Evolutionary conservation across 148 eudicot species (phyloP), one percentile per base, ranked within the genome.

Genomic region (Amaranthus palmeri): DNA sequence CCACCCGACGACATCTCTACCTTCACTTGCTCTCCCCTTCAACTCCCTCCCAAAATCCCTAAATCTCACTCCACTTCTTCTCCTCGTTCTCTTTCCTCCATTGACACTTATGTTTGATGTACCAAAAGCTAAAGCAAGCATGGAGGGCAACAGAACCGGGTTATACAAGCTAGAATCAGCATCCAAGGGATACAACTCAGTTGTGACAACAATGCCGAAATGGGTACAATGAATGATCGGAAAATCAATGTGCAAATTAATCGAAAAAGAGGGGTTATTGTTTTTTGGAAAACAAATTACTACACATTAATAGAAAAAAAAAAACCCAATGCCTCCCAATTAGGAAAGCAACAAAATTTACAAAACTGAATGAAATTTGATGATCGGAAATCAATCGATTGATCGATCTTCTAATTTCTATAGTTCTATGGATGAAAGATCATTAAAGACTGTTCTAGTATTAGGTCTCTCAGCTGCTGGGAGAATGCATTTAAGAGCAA

Each of bases 381-480:
- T 54, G 15, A 5, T 5, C 0, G 64, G 64, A 11, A 63, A 72
- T 72, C 3, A 17, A 74, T 36, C 48, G 36, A 45, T 25, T 40
- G 40, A n/a, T n/a, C n/a, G n/a, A 53, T 11, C 59, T 61, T 54
- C 18, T 70, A 74, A 44, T 45, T 46, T 44, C 65, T 61, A 61
- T 59, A 78, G 72, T 54, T 74, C 79, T 61, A 86, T 56, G 7
- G 87, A 78, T 5, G 83, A 81, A 65, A 89, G 88, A 43, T 87
- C 86, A 40, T 84, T 78, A 14, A 85, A 78, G 60, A 89, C 78
- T 56, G 80, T 56, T 73, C 65, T 80, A 73, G 81, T 84, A 67
- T 89, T 89, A 54, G 95, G 95, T 54, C 95, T 80, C 67, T 89
- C 95, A 42, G 76, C 83, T 2, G 89, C 91, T 7, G 91, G 91